Evolutionary conservation across 2,329 filamentous ascomycete species (phyloP), one percentile per base, ranked within the genome.

Genomic region (Didymella pomorum): DNA sequence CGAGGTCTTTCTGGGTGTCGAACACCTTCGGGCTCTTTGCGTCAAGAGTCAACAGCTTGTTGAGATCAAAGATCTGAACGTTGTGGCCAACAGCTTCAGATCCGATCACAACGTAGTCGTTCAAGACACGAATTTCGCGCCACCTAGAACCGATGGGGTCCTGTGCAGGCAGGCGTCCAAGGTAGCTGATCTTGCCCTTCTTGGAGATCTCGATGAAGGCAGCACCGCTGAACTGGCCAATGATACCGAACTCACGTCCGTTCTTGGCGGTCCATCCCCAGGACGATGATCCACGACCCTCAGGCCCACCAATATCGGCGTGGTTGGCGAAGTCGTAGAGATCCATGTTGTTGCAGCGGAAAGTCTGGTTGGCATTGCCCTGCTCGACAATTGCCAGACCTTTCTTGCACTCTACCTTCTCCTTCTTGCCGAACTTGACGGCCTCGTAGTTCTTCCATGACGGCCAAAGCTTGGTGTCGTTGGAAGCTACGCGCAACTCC

Each of bases 321-420:
- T 87, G 84, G 56, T 79, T 81, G 28, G 83, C 72, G 71, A 87
- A 86, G 67, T 84, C 81, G 67, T 85, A 83, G 1, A 85, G 77
- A 61, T 86, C 84, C n/a, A 85, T 78, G 52, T 70, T 70, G 52
- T 70, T 61, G 56, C 67, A 70, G 41, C 67, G 66, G 62, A 66
- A 70, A 29, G 66, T 70, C 58, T 69, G 64, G 52, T 67, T 67
- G 8, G 60, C 61, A 28, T 70, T 69, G 28, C 67, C 67, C 31
- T 57, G 39, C 50, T 70, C 65, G 35, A 62, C 67, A 46, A 69
- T 25, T 1, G 67, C 67, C 25, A 70, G 61, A 25, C 67, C 67
- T 21, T 70, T 57, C 54, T 69, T 67, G 58, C 67, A 70, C 25
- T 56, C 52, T 1, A 70, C 54, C 35, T 62, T 64, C 23, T 65